phyloP scores from a whole-genome alignment of 2,329 filamentous ascomycete species.

The Ascochyta koolunga region DNA sequence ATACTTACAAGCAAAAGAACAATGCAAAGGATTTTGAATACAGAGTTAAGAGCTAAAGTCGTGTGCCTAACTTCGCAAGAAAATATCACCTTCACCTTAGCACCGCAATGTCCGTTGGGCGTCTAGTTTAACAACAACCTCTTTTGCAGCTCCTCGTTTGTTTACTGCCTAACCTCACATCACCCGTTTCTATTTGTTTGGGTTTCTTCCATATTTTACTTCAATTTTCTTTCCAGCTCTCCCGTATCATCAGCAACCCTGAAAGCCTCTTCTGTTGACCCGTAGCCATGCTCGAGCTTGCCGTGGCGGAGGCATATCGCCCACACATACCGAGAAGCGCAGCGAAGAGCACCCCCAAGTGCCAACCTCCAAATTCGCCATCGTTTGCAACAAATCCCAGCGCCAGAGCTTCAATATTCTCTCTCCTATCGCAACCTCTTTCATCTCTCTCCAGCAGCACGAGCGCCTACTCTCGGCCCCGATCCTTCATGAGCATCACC shows the following conservation, averaged over 20 bases:
- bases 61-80: neutral
- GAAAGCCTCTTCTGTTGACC: neutral
- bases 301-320: conserved; percentile 12
- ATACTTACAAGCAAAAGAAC: too few species aligned
- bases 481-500: neutral
- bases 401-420: neutral
- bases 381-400: conserved; percentile 1
- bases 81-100: neutral
- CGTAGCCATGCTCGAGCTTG: conserved; percentile 8
- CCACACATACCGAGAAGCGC: neutral
- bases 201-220: too few species aligned
- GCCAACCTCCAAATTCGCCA: neutral
- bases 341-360: neutral
- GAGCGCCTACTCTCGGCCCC: neutral
- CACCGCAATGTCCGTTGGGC: neutral
- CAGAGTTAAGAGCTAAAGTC: too few species aligned
- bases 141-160: neutral
- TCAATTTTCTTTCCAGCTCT: neutral
- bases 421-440: neutral
- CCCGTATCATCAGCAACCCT: neutral
- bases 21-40: too few species aligned
- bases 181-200: too few species aligned
- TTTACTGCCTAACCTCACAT: neutral
- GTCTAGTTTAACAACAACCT: neutral
- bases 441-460: neutral